Evolutionary conservation across 2,329 filamentous ascomycete genomes (phyloP).

Genomic region (Fusarium sp.): DNA sequence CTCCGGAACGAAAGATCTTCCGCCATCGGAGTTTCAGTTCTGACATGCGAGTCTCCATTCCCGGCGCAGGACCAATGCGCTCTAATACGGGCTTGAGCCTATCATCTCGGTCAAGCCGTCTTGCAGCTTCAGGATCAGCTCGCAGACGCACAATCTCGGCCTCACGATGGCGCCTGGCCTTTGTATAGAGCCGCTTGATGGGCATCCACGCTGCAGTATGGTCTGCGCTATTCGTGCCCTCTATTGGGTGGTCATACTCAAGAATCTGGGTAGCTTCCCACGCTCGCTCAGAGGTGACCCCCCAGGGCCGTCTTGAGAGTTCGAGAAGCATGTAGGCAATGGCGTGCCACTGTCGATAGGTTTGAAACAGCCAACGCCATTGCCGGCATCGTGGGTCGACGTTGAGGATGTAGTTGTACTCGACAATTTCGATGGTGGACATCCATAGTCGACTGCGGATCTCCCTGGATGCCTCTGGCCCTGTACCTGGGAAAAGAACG

Average conservation of each 20-base stretch:
- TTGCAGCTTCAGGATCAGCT: slow-evolving; percentile 31
- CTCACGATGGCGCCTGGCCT: slow-evolving; percentile 31
- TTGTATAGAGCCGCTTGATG: slow-evolving; percentile 32
- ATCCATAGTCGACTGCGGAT: slow-evolving; percentile 34
- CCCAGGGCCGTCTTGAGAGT: slow-evolving; percentile 31
- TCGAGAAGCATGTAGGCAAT: slow-evolving; percentile 38
- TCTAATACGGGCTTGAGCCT: slow-evolving; percentile 34
- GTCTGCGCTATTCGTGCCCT: slow-evolving; percentile 21
- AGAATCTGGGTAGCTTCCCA: slow-evolving; percentile 39
- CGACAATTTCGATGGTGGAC: slow-evolving; percentile 39
- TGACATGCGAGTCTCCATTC: slow-evolving; percentile 38
- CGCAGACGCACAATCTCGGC: slow-evolving; percentile 27
- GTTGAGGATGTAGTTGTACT: slow-evolving; percentile 37
- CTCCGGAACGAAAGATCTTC: slow-evolving; percentile 29
- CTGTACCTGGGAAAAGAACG: slow-evolving; percentile 34
- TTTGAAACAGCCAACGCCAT: slow-evolving; percentile 36
- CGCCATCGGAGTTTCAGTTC: slow-evolving; percentile 32
- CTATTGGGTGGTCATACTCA: slow-evolving; percentile 36
- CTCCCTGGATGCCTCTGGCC: slow-evolving; percentile 27
- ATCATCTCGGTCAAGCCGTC: slow-evolving; percentile 30
- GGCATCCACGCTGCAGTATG: slow-evolving; percentile 39
- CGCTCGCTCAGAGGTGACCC: slow-evolving; percentile 32
- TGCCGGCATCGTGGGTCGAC: slow-evolving; percentile 30
- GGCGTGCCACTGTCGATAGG: slow-evolving; percentile 36
- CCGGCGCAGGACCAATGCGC: slow-evolving; percentile 33